A percentile compares a stretch with the other conserved stretches of the same genome.
phyloP scores from a whole-genome alignment of 2,329 filamentous ascomycete species.

The Sporothrix euskadiensis region DNA sequence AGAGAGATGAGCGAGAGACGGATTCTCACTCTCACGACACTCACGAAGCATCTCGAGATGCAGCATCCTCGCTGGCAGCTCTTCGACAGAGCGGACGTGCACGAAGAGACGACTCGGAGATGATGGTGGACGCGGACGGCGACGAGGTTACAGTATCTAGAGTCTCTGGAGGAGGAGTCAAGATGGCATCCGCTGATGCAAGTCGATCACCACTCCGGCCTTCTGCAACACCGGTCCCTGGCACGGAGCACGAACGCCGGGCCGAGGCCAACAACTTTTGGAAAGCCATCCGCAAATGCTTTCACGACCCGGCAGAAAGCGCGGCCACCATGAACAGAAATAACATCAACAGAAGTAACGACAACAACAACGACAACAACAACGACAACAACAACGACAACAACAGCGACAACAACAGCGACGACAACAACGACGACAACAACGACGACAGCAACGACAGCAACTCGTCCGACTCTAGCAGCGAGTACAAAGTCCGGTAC shows the following conservation, averaged over 20 bases:
- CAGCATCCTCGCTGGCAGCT: neutral
- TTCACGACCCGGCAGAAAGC: neutral
- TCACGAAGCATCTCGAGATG: neutral
- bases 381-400: neutral
- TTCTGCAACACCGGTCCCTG: neutral
- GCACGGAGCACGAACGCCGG: neutral
- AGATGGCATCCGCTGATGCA: neutral
- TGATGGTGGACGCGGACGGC: neutral
- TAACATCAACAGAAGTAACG: neutral
- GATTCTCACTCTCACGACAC: neutral
- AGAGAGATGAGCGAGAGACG: neutral
- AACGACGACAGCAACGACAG: too few relatives aligned
- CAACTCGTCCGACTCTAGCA: constrained; percentile 12
- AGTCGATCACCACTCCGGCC: neutral
- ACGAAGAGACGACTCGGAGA: neutral
- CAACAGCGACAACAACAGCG: neutral
- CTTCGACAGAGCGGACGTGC: neutral
- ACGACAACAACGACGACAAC: too few relatives aligned
- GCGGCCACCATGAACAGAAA: neutral
- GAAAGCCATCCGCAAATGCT: constrained; percentile 14
- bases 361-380: neutral
- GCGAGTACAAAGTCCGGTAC: constrained; percentile 35
- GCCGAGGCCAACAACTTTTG: constrained; percentile 13
- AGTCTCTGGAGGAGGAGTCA: neutral
- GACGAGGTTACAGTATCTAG: neutral